Base-by-base conservation (phyloP, 768 basidiomycete genomes). In the Dictyophora rubrovolvata region DNA sequence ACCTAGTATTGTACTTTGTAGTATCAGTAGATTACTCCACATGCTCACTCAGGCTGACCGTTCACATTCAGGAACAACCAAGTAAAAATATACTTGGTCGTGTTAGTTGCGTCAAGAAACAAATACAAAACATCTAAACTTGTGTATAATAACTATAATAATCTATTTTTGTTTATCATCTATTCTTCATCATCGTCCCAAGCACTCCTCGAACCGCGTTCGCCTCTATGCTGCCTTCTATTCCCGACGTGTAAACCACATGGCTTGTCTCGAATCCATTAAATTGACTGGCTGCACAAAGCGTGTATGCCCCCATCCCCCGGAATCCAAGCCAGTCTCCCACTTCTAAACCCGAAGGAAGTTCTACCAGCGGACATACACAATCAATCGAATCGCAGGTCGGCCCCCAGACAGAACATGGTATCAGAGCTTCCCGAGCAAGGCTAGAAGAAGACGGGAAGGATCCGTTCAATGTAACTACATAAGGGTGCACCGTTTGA, bases 271-370 rank as follows among this genome's bases (percentile, higher is more conserved):
- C 81, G 67, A 94, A 94, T 56, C 91, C 92, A 68, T 94, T 95
- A 77, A 97, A 97, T 74, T 86, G 87, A 73, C 89, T 93, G 55
- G 96, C 93, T 0, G 96, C 96, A 68, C 93, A 96, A 61, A 93
- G 75, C n/a, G 96, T 98, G 74, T 99, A 99, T 34, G 96, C 96
- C 33, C 96, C 96, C 96, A 99, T 98, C 69, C 91, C 86, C 59
- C 86, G 85, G 74, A 94, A 99, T n/a, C 87, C 89, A 17, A 99
- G 80, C 96, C 96, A 99, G 70, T 99, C 96, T 7, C 96, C 96
- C 7, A 96, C 93, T 60, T 81, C 78, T 55, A 98, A 77, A 1
- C 78, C 79, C 33, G 72, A 72, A 3, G 90, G 93, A 62, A 89
- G 77, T 67, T 71, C 75, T 55, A 77, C 77, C 60, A 73, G 77